Conservation (phyloP, 805 yeast genomes). For the Kluyveromyces dobzhanskii region DNA sequence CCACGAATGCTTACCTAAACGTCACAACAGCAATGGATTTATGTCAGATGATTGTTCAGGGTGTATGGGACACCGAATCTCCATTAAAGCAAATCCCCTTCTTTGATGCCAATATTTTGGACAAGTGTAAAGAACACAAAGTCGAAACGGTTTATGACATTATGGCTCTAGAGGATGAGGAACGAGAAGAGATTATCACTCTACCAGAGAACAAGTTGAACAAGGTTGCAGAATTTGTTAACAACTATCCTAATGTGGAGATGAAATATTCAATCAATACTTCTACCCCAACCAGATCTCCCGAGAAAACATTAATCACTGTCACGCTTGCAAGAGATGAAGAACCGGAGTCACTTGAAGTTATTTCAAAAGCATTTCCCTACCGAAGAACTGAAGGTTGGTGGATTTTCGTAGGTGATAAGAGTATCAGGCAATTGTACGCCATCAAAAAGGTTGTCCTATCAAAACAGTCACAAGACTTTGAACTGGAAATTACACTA, state of each 20-base stretch:
- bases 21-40: constrained; percentile 81
- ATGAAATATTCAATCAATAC: constrained; percentile 43
- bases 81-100: constrained; percentile 78
- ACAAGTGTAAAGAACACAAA: constrained; percentile 43
- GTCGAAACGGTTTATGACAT: constrained; percentile 75
- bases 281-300: constrained; percentile 35
- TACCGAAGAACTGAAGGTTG: constrained; percentile 46
- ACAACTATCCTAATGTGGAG: constrained; percentile 83
- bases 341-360: constrained; percentile 58
- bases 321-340: constrained; percentile 64
- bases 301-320: constrained; percentile 39
- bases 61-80: constrained; percentile 71
- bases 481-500: constrained; percentile 47
- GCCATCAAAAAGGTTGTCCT: constrained; percentile 63
- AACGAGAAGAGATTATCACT: constrained; percentile 52
- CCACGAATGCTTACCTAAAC: constrained; percentile 72
- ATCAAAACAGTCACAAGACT: constrained; percentile 41
- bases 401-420: constrained; percentile 86
- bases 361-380: constrained; percentile 54
- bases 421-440: constrained; percentile 48
- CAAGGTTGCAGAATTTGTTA: constrained; percentile 79
- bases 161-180: constrained; percentile 65
- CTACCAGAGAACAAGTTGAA: constrained; percentile 43
- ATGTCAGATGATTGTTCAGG: constrained; percentile 82
- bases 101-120: constrained; percentile 40